These are phyloP conservation scores for Irineochytrium annulatum DNA, from an alignment of 192 early-diverging fungal species.

Conservation along the genomic window DNA sequence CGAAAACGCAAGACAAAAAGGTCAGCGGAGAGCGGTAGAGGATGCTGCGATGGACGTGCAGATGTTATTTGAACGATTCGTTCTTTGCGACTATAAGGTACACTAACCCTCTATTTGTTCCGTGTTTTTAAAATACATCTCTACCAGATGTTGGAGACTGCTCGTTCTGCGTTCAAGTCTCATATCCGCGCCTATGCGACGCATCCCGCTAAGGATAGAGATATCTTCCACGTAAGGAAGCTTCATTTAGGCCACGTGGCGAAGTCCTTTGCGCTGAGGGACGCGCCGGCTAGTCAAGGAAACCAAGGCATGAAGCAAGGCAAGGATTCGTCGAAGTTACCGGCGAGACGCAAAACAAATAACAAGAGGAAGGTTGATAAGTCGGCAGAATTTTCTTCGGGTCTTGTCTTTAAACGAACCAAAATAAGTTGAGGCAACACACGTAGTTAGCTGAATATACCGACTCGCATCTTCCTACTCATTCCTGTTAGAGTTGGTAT, in stretches of 20 bases:
- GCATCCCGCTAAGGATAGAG: slow-evolving; percentile 74
- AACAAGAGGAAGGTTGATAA: no score
- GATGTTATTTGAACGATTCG: slow-evolving; percentile 68
- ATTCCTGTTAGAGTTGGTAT: no score
- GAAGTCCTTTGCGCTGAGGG: slow-evolving; percentile 93
- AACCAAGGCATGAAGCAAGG: slow-evolving; percentile 6
- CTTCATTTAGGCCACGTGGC: slow-evolving; percentile 96
- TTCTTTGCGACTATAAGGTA: slow-evolving; percentile 61
- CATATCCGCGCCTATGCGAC: slow-evolving; percentile 93
- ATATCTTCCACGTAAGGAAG: slow-evolving; percentile 92
- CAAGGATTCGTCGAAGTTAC: no score
- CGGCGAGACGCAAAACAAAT: no score
- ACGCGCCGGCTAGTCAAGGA: slow-evolving; percentile 59
- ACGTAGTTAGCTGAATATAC: no score
- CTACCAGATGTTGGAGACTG: slow-evolving; percentile 54
- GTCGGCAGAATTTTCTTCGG: no score
- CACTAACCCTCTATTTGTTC: slow-evolving; percentile 7
- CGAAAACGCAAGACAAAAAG: slow-evolving; percentile 10
- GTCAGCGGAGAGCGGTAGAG: slow-evolving; percentile 50
- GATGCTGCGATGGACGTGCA: slow-evolving; percentile 53
- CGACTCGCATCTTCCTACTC: no score
- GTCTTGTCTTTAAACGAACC: no score
- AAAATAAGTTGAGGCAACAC: no score
- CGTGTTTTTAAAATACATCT: slow-evolving; percentile 17
- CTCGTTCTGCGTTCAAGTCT: slow-evolving; percentile 81